phyloP scores from a whole-genome alignment of 2,329 filamentous ascomycete species.

The Cytospora paraplurivora region DNA sequence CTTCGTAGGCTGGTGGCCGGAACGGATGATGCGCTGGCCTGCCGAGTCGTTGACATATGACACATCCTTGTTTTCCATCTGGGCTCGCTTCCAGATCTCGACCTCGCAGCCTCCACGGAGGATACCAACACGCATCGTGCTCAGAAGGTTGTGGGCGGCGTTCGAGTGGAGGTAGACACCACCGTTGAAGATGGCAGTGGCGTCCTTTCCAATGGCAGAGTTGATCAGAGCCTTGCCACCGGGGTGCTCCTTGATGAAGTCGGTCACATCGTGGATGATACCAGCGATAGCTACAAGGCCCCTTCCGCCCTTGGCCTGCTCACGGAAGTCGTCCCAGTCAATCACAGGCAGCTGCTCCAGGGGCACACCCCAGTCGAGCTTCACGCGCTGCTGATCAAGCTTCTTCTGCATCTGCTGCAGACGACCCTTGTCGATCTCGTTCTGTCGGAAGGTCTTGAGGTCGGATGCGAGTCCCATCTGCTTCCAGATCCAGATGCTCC shows the following conservation, averaged over 20 bases:
- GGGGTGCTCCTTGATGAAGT: conserved; percentile 89
- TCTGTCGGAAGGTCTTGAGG: conserved; percentile 86
- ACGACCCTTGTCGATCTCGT: conserved; percentile 91
- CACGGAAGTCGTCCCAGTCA: conserved; percentile 83
- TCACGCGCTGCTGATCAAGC: conserved; percentile 81
- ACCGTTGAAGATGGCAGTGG: conserved; percentile 88
- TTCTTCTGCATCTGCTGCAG: conserved; percentile 91
- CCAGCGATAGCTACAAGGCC: conserved; percentile 77
- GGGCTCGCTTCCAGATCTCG: conserved; percentile 88
- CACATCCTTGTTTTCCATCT: conserved; percentile 82
- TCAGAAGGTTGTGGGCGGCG: conserved; percentile 84
- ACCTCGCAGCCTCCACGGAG: conserved; percentile 86
- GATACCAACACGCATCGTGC: conserved; percentile 85
- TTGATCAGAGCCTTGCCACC: conserved; percentile 86
- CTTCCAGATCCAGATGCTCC: conserved; percentile 85
- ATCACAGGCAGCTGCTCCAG: conserved; percentile 84
- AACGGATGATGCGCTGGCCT: conserved; percentile 81
- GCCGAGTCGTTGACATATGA: conserved; percentile 77
- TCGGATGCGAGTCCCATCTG: conserved; percentile 81
- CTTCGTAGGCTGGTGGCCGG: conserved; percentile 83
- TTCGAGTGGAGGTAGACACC: conserved; percentile 90
- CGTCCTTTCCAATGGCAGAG: conserved; percentile 82
- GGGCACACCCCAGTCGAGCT: conserved; percentile 83
- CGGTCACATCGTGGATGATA: conserved; percentile 81
- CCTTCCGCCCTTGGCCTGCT: conserved; percentile 75